These are phyloP conservation scores for Cercospora citrullina DNA, from an alignment of 2,329 filamentous ascomycete genomes.

Conservation along the genomic window DNA sequence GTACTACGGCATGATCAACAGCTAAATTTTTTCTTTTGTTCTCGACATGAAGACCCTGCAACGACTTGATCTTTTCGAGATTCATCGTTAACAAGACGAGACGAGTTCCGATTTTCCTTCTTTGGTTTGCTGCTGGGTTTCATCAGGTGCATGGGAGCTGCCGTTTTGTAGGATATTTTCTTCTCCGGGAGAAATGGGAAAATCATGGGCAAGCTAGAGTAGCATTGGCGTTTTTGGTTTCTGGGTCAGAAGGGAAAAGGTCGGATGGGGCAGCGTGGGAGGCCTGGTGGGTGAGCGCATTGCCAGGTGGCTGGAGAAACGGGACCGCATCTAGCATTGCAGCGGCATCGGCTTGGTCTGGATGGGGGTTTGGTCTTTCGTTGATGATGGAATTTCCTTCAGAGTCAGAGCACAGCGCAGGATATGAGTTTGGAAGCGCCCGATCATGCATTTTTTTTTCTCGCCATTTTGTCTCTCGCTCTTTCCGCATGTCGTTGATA, in stretches of 20 bases:
- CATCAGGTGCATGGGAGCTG: not conserved
- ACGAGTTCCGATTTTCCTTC: not conserved
- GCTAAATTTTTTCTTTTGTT: constrained; percentile 15
- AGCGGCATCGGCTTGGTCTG: constrained; percentile 1
- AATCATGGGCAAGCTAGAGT: not conserved
- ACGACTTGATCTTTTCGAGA: not conserved
- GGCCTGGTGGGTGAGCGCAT: constrained; percentile 8
- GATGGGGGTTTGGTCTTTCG: not conserved
- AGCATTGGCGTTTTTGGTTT: constrained; percentile 2
- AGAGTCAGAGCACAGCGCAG: constrained; percentile 5
- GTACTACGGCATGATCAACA: constrained; percentile 26
- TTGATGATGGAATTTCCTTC: not conserved
- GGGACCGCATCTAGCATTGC: constrained; percentile 10
- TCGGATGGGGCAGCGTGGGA: not conserved
- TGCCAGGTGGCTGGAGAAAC: constrained; percentile 10
- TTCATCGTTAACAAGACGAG: not conserved
- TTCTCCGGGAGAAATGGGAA: not conserved
- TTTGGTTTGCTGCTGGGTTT: not conserved
- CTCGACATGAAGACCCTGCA: not conserved
- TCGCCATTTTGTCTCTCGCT: not conserved
- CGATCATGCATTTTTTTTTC: not conserved
- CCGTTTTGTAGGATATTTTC: constrained; percentile 17
- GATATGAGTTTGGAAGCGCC: not conserved
- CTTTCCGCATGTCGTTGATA: not conserved
- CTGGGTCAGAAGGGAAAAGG: not conserved